These are phyloP conservation scores for Claviceps arundinis DNA, from an alignment of 2,329 filamentous ascomycete species.

Conservation along the genomic window DNA sequence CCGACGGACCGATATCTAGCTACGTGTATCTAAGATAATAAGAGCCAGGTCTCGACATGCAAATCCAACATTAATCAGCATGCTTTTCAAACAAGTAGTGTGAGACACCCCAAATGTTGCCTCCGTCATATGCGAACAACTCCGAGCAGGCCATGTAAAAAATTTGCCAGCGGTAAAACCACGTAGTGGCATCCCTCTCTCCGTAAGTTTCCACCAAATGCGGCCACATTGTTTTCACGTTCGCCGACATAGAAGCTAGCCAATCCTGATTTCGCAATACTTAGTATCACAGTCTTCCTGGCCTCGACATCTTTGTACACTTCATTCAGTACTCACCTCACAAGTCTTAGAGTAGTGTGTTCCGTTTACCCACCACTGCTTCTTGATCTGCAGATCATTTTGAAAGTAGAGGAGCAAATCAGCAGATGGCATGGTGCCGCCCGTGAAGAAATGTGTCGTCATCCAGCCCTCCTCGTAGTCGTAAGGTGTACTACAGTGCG, in stretches of 20 bases:
- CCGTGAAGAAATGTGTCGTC: slow-evolving; percentile 61
- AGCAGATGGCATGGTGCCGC: slow-evolving; percentile 56
- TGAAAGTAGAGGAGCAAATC: slow-evolving; percentile 58
- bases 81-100: slow-evolving; percentile 55
- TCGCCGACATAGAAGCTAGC: slow-evolving; percentile 45
- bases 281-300: neutral
- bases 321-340: slow-evolving; percentile 33
- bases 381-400: slow-evolving; percentile 41
- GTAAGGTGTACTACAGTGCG: slow-evolving; percentile 51
- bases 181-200: slow-evolving; percentile 41
- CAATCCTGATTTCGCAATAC: slow-evolving; percentile 33
- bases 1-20: neutral
- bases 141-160: slow-evolving; percentile 62
- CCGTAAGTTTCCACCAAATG: slow-evolving; percentile 53
- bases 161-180: slow-evolving; percentile 60
- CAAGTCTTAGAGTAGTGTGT: slow-evolving; percentile 57
- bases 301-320: neutral
- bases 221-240: slow-evolving; percentile 49
- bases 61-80: slow-evolving; percentile 12
- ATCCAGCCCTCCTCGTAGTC: slow-evolving; percentile 64
- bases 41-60: neutral
- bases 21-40: neutral
- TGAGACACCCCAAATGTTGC: slow-evolving; percentile 54
- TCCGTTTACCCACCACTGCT: slow-evolving; percentile 61
- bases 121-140: slow-evolving; percentile 51